Conservation (phyloP, 768 basidiomycete species). For the Mrakia frigida region DNA sequence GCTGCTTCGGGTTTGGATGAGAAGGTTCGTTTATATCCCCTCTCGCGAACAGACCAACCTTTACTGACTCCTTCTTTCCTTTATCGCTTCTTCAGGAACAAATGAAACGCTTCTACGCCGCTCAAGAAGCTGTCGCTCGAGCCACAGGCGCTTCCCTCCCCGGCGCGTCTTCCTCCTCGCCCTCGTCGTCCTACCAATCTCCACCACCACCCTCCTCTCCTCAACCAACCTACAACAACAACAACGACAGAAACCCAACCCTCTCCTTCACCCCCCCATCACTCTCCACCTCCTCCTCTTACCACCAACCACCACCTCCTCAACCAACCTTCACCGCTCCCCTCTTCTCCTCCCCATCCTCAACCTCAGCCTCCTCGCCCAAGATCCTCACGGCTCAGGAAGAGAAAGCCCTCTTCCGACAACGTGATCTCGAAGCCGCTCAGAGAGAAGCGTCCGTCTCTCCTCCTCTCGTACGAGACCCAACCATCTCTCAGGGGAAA, state of each 20-base stretch:
- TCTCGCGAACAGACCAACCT: neutral
- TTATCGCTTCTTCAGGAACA: neutral
- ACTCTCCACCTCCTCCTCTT: neutral
- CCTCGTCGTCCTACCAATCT: neutral
- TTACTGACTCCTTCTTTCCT: neutral
- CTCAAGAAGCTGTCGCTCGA: conserved; percentile 26
- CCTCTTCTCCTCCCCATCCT: neutral
- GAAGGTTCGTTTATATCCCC: neutral
- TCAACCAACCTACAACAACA: neutral
- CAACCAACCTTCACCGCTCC: conserved; percentile 1
- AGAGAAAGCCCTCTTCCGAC: neutral
- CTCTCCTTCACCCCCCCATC: neutral
- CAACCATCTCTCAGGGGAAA: neutral
- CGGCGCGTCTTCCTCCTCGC: too few species aligned
- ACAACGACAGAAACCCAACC: neutral
- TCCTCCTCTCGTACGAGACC: neutral
- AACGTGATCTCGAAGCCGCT: neutral
- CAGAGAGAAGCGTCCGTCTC: neutral
- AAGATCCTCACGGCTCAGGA: neutral
- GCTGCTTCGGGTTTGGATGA: neutral
- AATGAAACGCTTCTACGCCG: conserved; percentile 15
- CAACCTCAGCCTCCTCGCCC: neutral
- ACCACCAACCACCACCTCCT: neutral
- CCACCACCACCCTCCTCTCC: neutral
- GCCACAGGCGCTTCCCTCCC: neutral